Conservation (phyloP, 2,329 filamentous ascomycete species). For the Chrysosphaeria jannelii region DNA sequence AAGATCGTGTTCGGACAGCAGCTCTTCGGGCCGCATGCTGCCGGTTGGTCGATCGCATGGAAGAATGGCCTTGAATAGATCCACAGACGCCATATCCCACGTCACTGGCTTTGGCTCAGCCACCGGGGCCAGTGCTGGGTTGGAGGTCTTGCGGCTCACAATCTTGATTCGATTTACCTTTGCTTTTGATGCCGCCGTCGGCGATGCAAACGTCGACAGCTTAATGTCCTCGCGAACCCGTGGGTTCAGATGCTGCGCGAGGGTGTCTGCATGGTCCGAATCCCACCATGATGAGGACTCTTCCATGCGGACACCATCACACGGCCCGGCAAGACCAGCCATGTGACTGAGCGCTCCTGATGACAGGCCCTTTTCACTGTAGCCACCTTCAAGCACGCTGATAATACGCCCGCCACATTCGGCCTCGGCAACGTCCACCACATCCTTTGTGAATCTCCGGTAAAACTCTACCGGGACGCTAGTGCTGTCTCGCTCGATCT, state of each 20-base stretch:
- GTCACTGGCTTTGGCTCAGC: no score
- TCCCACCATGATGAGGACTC: no score
- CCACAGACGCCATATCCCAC: no score
- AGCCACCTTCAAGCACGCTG: constrained; percentile 85
- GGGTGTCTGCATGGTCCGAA: constrained; percentile 37
- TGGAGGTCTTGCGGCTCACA: no score
- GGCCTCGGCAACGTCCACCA: constrained; percentile 56
- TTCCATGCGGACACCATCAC: constrained; percentile 46
- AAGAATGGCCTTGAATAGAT: no score
- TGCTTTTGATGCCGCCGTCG: constrained; percentile 63
- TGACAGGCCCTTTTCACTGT: constrained; percentile 69
- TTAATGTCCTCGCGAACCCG: constrained; percentile 9
- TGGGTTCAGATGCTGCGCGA: constrained; percentile 17
- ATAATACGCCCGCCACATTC: constrained; percentile 49
- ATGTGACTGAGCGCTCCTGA: constrained; percentile 79
- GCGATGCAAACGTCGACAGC: constrained; percentile 44
- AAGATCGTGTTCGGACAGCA: no score
- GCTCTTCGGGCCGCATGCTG: no score
- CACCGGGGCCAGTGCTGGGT: no score
- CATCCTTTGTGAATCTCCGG: constrained; percentile 61
- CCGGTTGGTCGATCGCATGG: no score
- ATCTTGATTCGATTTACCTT: no score
- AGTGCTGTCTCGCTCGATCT: constrained; percentile 88
- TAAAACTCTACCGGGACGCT: constrained; percentile 96
- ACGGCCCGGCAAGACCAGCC: constrained; percentile 41